phyloP scores from a whole-genome alignment of 2,329 filamentous ascomycete genomes.

The Didymella sp. region DNA sequence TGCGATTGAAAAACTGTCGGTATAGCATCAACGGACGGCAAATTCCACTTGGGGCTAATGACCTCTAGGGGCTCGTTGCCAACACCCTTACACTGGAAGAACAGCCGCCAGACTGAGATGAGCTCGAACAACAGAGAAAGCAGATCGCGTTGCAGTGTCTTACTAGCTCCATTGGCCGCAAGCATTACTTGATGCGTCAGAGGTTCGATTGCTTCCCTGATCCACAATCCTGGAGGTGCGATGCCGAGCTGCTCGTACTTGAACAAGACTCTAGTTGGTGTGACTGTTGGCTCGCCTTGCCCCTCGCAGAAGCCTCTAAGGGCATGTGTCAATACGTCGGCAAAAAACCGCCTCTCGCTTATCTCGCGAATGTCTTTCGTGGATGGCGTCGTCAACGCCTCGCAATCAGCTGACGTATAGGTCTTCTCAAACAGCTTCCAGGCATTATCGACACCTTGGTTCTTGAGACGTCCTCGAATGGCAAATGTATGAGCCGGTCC shows the following conservation, averaged over 20 bases:
- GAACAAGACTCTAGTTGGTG: constrained; percentile 38
- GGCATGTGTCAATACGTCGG: constrained; percentile 25
- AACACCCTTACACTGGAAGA: constrained; percentile 42
- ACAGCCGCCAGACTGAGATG: constrained; percentile 43
- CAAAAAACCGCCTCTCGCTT: constrained; percentile 33
- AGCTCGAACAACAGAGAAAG: constrained; percentile 38
- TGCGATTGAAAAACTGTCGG: constrained; percentile 10
- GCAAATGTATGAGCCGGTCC: constrained; percentile 1
- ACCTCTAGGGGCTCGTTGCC: constrained; percentile 25
- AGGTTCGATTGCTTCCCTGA: constrained; percentile 22
- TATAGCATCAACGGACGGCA: constrained; percentile 26
- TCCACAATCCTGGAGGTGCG: constrained; percentile 33
- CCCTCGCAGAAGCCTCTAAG: constrained; percentile 28
- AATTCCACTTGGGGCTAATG: constrained; percentile 34
- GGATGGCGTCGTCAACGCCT: constrained; percentile 35
- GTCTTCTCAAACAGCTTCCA: constrained; percentile 39
- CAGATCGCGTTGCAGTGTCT: constrained; percentile 19
- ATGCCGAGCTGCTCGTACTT: constrained; percentile 42
- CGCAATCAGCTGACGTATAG: constrained; percentile 40
- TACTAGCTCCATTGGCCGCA: constrained; percentile 17
- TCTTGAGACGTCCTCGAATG: constrained; percentile 16
- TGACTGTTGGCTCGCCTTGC: constrained; percentile 11
- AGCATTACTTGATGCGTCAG: constrained; percentile 37
- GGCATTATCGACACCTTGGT: constrained; percentile 24
- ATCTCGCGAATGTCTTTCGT: constrained; percentile 29